Percentiles rank a stretch among this genome's conserved stretches.
Conservation (phyloP, 2,329 filamentous ascomycete genomes). For the Sphaerulina populicola region DNA sequence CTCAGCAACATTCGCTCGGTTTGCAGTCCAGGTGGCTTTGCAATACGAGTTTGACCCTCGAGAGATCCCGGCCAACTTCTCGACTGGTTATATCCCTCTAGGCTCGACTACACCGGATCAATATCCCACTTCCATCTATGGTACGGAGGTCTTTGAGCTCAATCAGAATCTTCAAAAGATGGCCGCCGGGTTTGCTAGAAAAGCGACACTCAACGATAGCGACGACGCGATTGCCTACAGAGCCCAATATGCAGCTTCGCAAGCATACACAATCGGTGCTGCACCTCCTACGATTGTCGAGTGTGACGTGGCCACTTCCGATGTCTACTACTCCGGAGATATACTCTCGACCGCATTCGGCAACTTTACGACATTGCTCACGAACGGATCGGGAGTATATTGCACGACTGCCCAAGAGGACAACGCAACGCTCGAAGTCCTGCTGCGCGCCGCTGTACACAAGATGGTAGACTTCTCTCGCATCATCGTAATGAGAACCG, state of each 20-base stretch:
- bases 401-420: constrained; percentile 35
- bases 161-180: constrained; percentile 34
- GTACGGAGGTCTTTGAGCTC: constrained; percentile 39
- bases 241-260: constrained; percentile 29
- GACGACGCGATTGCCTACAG: constrained; percentile 33
- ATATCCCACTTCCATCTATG: constrained; percentile 35
- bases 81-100: constrained; percentile 61
- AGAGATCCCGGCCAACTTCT: constrained; percentile 57
- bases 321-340: constrained; percentile 61
- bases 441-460: background rate
- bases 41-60: constrained; percentile 68
- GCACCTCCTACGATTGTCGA: constrained; percentile 49
- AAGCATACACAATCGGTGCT: constrained; percentile 38
- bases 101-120: constrained; percentile 47
- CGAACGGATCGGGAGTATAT: constrained; percentile 59
- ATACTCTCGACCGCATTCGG: constrained; percentile 56
- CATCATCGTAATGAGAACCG: constrained; percentile 60
- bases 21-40: constrained; percentile 63
- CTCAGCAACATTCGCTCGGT: constrained; percentile 59
- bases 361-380: constrained; percentile 55
- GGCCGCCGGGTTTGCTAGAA: constrained; percentile 31
- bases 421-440: background rate
- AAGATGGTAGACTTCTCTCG: constrained; percentile 53
- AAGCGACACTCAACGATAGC: constrained; percentile 34
- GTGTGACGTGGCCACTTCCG: constrained; percentile 61